These are phyloP conservation scores for Monosporozyma unispora DNA, from an alignment of 805 yeast species.

Conservation along the genomic window DNA sequence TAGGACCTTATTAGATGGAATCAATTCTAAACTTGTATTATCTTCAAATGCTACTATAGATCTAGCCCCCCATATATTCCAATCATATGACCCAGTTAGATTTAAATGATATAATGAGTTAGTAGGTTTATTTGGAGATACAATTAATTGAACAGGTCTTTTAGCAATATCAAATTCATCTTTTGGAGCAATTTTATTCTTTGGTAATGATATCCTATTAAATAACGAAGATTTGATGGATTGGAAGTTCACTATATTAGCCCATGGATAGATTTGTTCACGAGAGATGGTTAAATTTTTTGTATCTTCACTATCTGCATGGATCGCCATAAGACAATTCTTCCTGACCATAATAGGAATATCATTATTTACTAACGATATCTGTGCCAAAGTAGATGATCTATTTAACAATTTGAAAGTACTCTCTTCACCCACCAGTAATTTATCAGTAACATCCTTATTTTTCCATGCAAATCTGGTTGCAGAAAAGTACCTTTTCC, in stretches of 20 bases:
- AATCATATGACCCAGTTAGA: slow-evolving; percentile 21
- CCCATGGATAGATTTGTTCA: slow-evolving; percentile 18
- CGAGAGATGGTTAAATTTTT: slow-evolving; percentile 5
- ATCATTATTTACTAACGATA: slow-evolving; percentile 1
- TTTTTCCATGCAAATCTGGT: background rate
- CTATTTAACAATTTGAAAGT: slow-evolving; percentile 6
- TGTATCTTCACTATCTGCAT: slow-evolving; percentile 2
- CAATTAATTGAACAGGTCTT: background rate
- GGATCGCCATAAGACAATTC: slow-evolving; percentile 23
- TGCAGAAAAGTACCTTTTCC: background rate
- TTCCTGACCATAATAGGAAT: slow-evolving; percentile 18
- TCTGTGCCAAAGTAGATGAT: slow-evolving; percentile 7
- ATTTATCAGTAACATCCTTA: background rate
- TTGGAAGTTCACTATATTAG: slow-evolving; percentile 14
- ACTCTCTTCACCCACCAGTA: background rate
- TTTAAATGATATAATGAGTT: slow-evolving; percentile 9
- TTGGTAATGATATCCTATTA: slow-evolving; percentile 11
- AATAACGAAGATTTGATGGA: slow-evolving; percentile 16
- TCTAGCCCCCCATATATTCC: slow-evolving; percentile 25
- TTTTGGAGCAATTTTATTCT: slow-evolving; percentile 1
- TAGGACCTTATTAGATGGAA: background rate
- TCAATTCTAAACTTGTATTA: slow-evolving; percentile 20
- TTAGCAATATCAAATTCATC: background rate
- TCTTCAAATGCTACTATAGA: slow-evolving; percentile 25
- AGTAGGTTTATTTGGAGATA: background rate